Percentiles rank a stretch among this genome's conserved stretches.
phyloP scores from a whole-genome alignment of 257 asterid species.

The Solanum chiquidenum region DNA sequence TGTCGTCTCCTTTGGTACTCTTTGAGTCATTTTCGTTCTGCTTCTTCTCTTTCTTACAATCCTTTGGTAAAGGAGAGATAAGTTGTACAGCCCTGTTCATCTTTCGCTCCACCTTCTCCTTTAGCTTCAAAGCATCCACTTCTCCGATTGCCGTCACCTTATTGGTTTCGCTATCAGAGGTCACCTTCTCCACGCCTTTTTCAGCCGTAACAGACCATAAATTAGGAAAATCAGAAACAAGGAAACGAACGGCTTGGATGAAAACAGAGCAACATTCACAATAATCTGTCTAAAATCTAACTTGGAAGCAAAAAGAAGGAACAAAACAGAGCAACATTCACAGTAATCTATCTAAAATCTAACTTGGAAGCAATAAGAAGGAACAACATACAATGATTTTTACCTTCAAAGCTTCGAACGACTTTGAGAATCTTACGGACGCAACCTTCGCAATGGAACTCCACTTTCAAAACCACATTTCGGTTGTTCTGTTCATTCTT shows the following conservation, averaged over 20 bases:
- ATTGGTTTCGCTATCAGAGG: constrained; percentile 23
- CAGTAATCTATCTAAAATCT: background rate
- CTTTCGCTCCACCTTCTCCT: constrained; percentile 45
- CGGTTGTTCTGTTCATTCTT: constrained; percentile 9
- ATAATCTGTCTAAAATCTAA: background rate
- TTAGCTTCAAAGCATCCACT: constrained; percentile 54
- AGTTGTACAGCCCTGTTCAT: constrained; percentile 46
- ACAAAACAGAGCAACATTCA: background rate
- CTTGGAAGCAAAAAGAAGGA: background rate
- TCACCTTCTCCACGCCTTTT: constrained; percentile 40
- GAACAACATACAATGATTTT: background rate
- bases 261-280: background rate
- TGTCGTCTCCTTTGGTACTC: constrained; percentile 13
- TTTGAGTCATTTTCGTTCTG: constrained; percentile 11
- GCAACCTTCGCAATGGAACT: constrained; percentile 82
- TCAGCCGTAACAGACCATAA: background rate
- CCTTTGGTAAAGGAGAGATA: constrained; percentile 42
- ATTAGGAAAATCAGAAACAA: background rate
- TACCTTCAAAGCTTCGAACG: constrained; percentile 56
- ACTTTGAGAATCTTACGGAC: constrained; percentile 37
- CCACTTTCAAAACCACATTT: constrained; percentile 51
- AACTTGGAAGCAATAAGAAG: background rate
- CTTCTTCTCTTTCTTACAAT: constrained; percentile 10
- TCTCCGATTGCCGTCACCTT: constrained; percentile 56
- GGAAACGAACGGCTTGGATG: background rate